phyloP scores from a whole-genome alignment of 108 stramenopile species.

The Licmophora abbreviata region DNA sequence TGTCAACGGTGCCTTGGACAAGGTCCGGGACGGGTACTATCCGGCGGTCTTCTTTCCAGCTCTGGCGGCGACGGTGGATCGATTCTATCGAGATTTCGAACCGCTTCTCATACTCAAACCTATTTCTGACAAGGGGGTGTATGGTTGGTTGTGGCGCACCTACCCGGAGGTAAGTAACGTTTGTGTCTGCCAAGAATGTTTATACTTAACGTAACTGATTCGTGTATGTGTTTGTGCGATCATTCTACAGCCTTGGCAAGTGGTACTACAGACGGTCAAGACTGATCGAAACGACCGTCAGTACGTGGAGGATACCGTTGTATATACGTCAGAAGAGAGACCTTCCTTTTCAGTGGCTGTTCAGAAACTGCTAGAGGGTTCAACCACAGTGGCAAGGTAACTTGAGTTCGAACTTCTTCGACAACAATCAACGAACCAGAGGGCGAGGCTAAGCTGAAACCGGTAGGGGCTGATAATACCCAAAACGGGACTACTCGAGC shows the following conservation, averaged over 20 bases:
- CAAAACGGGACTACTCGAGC: too few species aligned
- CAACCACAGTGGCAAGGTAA: too few species aligned
- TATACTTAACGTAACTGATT: slow-evolving; percentile 36
- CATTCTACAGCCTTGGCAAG: slow-evolving; percentile 84
- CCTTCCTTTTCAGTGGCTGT: slow-evolving; percentile 30
- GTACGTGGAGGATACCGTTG: slow-evolving; percentile 28
- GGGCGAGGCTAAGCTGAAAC: too few species aligned
- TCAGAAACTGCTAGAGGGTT: slow-evolving; percentile 6
- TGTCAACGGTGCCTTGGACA: slow-evolving; percentile 85
- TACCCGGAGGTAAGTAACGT: slow-evolving; percentile 10
- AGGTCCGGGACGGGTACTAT: slow-evolving; percentile 79
- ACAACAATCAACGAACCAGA: too few species aligned
- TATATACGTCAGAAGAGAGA: slow-evolving; percentile 21
- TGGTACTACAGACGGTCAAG: slow-evolving; percentile 44
- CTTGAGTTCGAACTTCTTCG: too few species aligned
- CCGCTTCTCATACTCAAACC: slow-evolving; percentile 59
- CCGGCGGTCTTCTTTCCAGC: slow-evolving; percentile 72
- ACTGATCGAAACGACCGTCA: slow-evolving; percentile 23
- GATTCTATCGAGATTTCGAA: slow-evolving; percentile 66
- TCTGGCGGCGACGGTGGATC: slow-evolving; percentile 59
- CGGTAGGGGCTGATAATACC: too few species aligned
- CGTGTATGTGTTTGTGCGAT: slow-evolving; percentile 67
- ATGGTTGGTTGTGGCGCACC: slow-evolving; percentile 35
- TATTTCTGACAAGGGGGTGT: slow-evolving; percentile 66
- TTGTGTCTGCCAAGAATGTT: not conserved